phyloP scores from a whole-genome alignment of 495 filamentous ascomycete species.

The Beverwykella pulmonaria region DNA sequence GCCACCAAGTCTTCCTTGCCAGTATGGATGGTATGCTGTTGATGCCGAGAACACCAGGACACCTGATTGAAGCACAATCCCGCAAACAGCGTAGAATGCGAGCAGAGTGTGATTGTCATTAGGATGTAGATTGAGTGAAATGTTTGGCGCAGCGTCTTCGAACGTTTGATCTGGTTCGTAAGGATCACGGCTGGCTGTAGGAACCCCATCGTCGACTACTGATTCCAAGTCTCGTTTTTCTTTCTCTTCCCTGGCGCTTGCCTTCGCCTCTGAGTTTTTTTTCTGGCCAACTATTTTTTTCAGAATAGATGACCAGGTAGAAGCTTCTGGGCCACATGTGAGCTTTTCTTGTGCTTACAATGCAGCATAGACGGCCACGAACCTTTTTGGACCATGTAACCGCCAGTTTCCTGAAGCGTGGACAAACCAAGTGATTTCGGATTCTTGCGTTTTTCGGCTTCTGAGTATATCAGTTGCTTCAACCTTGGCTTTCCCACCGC shows the following conservation, averaged over 20 bases:
- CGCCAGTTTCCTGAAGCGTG: too few species aligned
- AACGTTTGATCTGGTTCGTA: neutral
- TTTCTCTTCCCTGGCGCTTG: too few species aligned
- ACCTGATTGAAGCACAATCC: neutral
- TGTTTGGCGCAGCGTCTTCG: slow-evolving; percentile 12
- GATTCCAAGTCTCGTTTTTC: too few species aligned
- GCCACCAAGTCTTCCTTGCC: neutral
- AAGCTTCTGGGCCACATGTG: too few species aligned
- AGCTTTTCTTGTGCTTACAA: too few species aligned
- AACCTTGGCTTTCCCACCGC: neutral
- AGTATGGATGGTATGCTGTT: neutral
- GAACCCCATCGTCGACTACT: too few species aligned
- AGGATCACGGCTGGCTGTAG: too few species aligned
- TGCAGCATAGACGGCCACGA: too few species aligned
- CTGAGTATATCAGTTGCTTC: slow-evolving; percentile 1
- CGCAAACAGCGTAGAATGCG: neutral
- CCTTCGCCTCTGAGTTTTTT: too few species aligned
- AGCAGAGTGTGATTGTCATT: neutral
- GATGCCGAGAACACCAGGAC: neutral
- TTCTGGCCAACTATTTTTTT: too few species aligned
- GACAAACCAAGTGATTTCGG: neutral
- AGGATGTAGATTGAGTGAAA: slow-evolving; percentile 13
- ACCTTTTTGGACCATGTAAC: too few species aligned
- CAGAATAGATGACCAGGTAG: too few species aligned
- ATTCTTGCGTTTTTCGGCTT: neutral